Percentiles rank a stretch among this genome's conserved stretches.
phyloP scores from a whole-genome alignment of 345 rosid genomes.

The Euphorbia lathyris region DNA sequence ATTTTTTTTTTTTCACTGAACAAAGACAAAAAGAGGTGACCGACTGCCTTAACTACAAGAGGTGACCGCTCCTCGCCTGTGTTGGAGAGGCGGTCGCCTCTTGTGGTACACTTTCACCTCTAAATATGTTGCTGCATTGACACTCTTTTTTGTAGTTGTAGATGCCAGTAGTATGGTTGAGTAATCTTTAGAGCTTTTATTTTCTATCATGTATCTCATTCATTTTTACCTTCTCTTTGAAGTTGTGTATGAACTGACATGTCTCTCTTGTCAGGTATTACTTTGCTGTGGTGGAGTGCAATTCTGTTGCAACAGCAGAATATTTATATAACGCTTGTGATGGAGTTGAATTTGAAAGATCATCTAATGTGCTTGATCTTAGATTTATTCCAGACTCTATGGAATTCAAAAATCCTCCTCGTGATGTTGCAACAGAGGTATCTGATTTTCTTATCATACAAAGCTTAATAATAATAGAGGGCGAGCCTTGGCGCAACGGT shows the following conservation, averaged over 20 bases:
- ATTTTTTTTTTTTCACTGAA: too few relatives aligned
- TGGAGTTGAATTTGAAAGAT: constrained; percentile 85
- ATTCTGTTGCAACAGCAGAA: constrained; percentile 80
- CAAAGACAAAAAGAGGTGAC: too few relatives aligned
- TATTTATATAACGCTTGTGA: constrained; percentile 75
- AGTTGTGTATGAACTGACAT: background rate
- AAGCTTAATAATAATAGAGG: too few relatives aligned
- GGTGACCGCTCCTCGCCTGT: too few relatives aligned
- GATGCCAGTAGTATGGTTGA: background rate
- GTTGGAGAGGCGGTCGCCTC: too few relatives aligned
- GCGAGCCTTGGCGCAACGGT: too few relatives aligned
- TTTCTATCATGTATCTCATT: background rate
- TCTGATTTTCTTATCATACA: background rate
- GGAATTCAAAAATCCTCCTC: constrained; percentile 87
- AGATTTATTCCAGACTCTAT: constrained; percentile 89
- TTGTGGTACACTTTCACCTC: background rate
- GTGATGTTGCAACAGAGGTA: constrained; percentile 88
- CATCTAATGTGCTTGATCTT: constrained; percentile 87
- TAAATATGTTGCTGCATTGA: background rate
- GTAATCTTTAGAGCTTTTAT: background rate
- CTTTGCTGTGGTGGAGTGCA: constrained; percentile 82
- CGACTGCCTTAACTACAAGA: too few relatives aligned
- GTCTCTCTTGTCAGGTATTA: constrained; percentile 56
- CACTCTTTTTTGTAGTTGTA: background rate
- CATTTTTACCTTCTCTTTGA: background rate